Base-by-base conservation (phyloP, 2,329 filamentous ascomycete genomes). In the Tolypocladium guangdongense region DNA sequence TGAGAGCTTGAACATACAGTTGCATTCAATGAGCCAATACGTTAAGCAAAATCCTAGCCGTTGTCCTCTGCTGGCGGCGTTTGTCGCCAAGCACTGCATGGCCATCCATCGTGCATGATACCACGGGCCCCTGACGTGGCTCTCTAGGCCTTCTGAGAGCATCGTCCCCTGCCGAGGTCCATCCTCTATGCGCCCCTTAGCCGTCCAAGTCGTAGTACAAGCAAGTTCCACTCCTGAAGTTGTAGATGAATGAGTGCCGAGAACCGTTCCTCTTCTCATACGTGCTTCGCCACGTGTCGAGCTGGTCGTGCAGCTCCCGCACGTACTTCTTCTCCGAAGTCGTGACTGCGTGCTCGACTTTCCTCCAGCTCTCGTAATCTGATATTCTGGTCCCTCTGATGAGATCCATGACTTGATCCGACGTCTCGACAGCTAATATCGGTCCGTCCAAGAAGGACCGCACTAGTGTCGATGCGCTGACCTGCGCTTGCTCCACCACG, bases 221-320 rank as follows among this genome's bases (percentile, higher is more conserved):
- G 66, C 88, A 91, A 55, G 80, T 85, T 0, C 87, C 88, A 11
- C 89, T 95, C 55, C 90, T 78, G 62, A 95, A 96, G 63, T 96
- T 96, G 71, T 95, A 96, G 51, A 96, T 80, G 70, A 95, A 95
- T 12, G 88, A 87, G 66, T 91, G 88, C 48, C 81, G 78, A 27
- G 79, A 78, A 10, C 76, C 79, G 4, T 75, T 66, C 58, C 74
- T 74, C 55, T 59, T 71, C 73, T 73, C 78, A 71, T 74, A 84
- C 75, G 66, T 78, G 71, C 59, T 74, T 69, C 66, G 81, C 81
- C 74, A 93, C 70, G 62, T 78, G 70, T 64, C 73, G 52, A 96
- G 74, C 67, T 92, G 75, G 56, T 90, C 86, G 63, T 93, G 87
- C 43, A 96, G 78, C 64, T 96, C 88, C 32, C 83, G 78, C 46